phyloP scores from a whole-genome alignment of 2,329 filamentous ascomycete genomes.

The Beauveria medogensis region DNA sequence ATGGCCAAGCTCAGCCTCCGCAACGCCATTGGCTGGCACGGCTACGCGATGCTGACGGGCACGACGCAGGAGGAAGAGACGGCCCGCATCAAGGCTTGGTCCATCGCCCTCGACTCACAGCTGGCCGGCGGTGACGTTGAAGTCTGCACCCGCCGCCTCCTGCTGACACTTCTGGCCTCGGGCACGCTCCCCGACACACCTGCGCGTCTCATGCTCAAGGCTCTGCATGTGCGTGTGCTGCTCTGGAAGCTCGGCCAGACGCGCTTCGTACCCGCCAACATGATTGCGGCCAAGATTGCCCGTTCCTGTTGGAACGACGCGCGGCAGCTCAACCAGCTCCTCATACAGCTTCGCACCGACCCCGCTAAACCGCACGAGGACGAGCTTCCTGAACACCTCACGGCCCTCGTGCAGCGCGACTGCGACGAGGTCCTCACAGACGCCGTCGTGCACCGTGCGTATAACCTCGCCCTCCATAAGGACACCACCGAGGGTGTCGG shows the following conservation, averaged over 20 bases:
- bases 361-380: constrained; percentile 43
- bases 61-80: constrained; percentile 77
- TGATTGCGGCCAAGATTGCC: constrained; percentile 65
- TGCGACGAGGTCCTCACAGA: constrained; percentile 76
- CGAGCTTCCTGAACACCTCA: constrained; percentile 65
- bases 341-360: constrained; percentile 34
- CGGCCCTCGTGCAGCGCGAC: constrained; percentile 65
- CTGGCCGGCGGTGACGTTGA: constrained; percentile 83
- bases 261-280: constrained; percentile 56
- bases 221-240: constrained; percentile 82
- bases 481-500: constrained; percentile 60
- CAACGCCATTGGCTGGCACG: constrained; percentile 65
- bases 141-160: constrained; percentile 78
- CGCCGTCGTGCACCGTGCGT: constrained; percentile 72
- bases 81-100: constrained; percentile 84
- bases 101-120: constrained; percentile 87
- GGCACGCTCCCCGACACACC: constrained; percentile 80
- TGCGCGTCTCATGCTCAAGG: constrained; percentile 79
- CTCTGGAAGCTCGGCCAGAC: constrained; percentile 70
- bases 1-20: constrained; percentile 73
- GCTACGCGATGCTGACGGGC: constrained; percentile 73
- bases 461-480: constrained; percentile 83
- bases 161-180: constrained; percentile 80
- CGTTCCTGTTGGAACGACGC: constrained; percentile 76
- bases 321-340: constrained; percentile 50